These are phyloP conservation scores for Saccharomyces hybrid DNA, from an alignment of 1,139 yeast species.

Conservation along the genomic window DNA sequence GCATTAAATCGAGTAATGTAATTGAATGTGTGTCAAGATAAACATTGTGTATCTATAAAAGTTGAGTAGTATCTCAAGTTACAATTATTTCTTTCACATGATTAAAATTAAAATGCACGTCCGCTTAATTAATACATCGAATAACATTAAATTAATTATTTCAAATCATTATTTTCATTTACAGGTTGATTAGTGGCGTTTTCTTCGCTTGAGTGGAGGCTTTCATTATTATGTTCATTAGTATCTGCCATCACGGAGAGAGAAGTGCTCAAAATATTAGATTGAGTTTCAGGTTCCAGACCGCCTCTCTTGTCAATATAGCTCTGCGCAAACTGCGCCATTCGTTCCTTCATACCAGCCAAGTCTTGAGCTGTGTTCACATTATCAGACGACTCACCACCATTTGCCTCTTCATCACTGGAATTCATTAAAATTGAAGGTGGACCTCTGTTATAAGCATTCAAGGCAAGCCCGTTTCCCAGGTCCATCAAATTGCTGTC, in stretches of 20 bases:
- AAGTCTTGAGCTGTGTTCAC: slow-evolving; percentile 11
- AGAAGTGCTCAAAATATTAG: neutral
- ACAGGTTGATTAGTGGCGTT: neutral
- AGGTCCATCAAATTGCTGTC: slow-evolving; percentile 23
- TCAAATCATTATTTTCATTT: neutral
- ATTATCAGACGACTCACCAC: slow-evolving; percentile 10
- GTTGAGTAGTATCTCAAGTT: neutral
- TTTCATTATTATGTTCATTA: neutral
- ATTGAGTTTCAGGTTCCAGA: neutral
- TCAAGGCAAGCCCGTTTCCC: slow-evolving; percentile 30
- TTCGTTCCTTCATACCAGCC: slow-evolving; percentile 21
- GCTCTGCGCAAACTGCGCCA: slow-evolving; percentile 24
- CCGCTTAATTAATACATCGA: neutral
- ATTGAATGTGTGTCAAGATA: neutral
- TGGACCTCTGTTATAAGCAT: slow-evolving; percentile 27
- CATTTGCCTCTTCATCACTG: slow-evolving; percentile 15
- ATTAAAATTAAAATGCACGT: neutral
- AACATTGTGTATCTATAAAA: neutral
- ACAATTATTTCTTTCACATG: neutral
- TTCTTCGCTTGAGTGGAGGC: neutral
- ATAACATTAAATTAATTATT: neutral
- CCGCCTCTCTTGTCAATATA: slow-evolving; percentile 8
- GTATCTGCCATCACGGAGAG: neutral
- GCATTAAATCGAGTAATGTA: neutral
- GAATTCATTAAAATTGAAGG: slow-evolving; percentile 27